Evolutionary conservation across 2,329 filamentous ascomycete species (phyloP).

Genomic region (Falciphora oryzae): DNA sequence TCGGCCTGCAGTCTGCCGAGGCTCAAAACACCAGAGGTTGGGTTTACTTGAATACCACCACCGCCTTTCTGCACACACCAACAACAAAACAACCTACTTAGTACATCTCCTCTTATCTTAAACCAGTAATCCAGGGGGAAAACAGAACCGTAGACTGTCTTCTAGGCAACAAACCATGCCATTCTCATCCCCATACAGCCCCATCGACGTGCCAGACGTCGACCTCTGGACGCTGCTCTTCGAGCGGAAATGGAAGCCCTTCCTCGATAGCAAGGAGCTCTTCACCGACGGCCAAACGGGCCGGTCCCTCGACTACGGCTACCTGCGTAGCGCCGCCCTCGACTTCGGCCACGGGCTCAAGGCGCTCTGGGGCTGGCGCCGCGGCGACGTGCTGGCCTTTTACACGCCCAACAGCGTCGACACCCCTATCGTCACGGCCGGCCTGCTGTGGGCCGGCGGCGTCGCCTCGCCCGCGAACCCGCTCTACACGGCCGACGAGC

Average conservation of each 20-base stretch:
- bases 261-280: slow-evolving; percentile 69
- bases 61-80: too few relatives aligned
- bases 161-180: slow-evolving; percentile 58
- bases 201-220: slow-evolving; percentile 63
- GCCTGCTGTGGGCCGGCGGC: slow-evolving; percentile 77
- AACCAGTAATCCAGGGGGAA: too few relatives aligned
- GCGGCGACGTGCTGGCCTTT: slow-evolving; percentile 75
- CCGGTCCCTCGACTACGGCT: slow-evolving; percentile 61
- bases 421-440: slow-evolving; percentile 70
- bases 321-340: slow-evolving; percentile 58
- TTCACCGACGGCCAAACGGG: slow-evolving; percentile 70
- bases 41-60: too few relatives aligned
- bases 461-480: slow-evolving; percentile 83
- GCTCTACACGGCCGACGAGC: slow-evolving; percentile 75
- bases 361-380: slow-evolving; percentile 69
- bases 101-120: too few relatives aligned
- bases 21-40: too few relatives aligned
- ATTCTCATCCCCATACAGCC: slow-evolving; percentile 58
- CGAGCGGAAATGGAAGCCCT: slow-evolving; percentile 58
- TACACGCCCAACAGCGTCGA: slow-evolving; percentile 87
- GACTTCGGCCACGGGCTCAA: slow-evolving; percentile 79
- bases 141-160: too few relatives aligned
- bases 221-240: slow-evolving; percentile 80
- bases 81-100: too few relatives aligned
- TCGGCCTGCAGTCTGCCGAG: too few relatives aligned